Evolutionary conservation across 202 grass and related monocot species (phyloP).

Genomic region (Carex sylvatica): DNA sequence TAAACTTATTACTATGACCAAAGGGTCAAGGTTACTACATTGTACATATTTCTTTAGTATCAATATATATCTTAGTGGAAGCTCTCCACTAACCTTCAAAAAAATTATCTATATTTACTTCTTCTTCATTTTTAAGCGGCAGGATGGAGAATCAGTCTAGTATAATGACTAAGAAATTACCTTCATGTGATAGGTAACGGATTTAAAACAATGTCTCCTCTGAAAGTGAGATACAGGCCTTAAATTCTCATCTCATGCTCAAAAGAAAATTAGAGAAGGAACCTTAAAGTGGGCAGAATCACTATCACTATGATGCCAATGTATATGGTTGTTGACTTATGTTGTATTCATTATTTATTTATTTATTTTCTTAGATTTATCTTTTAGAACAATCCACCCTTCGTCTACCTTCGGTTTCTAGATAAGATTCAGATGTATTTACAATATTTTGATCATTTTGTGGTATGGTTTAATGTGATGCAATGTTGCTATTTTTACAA

Average conservation of each 20-base stretch:
- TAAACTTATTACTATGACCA: too few relatives aligned
- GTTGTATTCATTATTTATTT: not conserved
- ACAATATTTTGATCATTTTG: not conserved
- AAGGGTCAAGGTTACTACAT: too few relatives aligned
- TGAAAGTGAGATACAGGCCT: not conserved
- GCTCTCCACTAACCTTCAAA: too few relatives aligned
- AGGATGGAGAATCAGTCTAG: not conserved
- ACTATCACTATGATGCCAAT: not conserved
- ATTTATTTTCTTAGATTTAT: not conserved
- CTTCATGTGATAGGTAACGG: not conserved
- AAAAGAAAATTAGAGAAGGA: not conserved
- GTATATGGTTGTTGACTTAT: not conserved
- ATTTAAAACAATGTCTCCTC: not conserved
- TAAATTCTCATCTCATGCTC: not conserved
- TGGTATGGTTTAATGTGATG: not conserved
- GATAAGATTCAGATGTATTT: not conserved
- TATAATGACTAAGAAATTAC: not conserved
- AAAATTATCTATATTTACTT: too few relatives aligned
- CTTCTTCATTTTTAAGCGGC: not conserved
- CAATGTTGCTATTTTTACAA: not conserved
- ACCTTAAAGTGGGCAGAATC: not conserved
- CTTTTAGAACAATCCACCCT: not conserved
- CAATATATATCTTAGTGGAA: too few relatives aligned
- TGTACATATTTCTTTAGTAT: too few relatives aligned
- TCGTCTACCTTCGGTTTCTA: not conserved